phyloP scores from a whole-genome alignment of 192 early-diverging fungal genomes.

The Gigaspora rosea region DNA sequence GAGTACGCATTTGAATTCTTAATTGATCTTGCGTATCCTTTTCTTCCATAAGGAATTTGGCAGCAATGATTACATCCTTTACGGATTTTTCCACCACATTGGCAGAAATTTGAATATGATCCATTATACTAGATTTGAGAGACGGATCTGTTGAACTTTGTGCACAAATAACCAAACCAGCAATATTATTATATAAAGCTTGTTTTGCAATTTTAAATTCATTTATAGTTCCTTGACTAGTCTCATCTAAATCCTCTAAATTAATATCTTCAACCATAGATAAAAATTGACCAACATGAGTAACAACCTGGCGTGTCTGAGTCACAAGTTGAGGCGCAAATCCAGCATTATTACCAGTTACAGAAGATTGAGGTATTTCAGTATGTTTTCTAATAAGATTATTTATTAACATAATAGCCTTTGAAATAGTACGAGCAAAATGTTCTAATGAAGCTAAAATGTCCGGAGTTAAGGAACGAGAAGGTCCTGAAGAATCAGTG shows the following conservation, averaged over 20 bases:
- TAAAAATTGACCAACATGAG: constrained; percentile 43
- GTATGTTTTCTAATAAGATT: constrained; percentile 37
- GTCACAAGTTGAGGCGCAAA: constrained; percentile 40
- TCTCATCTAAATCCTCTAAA: constrained; percentile 35
- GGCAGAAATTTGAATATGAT: constrained; percentile 50
- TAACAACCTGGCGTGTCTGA: constrained; percentile 38
- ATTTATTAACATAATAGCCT: constrained; percentile 33
- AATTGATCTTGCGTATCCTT: constrained; percentile 50
- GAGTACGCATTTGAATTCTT: constrained; percentile 31
- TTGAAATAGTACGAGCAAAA: constrained; percentile 38
- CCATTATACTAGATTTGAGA: constrained; percentile 55
- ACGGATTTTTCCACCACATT: constrained; percentile 58
- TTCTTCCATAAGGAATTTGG: constrained; percentile 56
- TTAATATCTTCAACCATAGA: constrained; percentile 39
- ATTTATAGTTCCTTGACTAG: constrained; percentile 29
- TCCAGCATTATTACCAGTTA: constrained; percentile 19
- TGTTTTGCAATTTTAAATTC: constrained; percentile 66
- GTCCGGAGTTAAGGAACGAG: constrained; percentile 22
- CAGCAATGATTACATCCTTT: constrained; percentile 50
- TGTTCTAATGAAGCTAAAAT: constrained; percentile 40
- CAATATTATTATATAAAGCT: constrained; percentile 64
- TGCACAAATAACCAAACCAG: constrained; percentile 60
- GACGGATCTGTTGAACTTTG: constrained; percentile 59
- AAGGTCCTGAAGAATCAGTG: neutral
- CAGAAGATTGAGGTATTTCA: constrained; percentile 17